Evolutionary conservation across 371 early-diverging fungal species (phyloP).

Genomic region (Rhizopus stolonifer): DNA sequence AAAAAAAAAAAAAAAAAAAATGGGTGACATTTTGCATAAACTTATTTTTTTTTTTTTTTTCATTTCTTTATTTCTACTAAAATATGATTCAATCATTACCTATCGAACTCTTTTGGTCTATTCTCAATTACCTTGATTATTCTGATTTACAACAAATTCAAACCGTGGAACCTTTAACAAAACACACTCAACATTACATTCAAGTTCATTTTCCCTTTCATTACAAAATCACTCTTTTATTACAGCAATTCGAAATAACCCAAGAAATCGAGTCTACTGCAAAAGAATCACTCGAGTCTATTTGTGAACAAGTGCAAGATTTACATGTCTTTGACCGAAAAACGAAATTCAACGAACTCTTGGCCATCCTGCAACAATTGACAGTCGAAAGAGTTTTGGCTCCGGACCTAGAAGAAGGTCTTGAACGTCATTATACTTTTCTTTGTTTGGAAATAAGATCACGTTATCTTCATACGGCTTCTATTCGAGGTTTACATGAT

Average conservation of each 20-base stretch:
- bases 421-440: conserved; percentile 40
- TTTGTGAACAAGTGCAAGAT: conserved; percentile 30
- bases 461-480: conserved; percentile 40
- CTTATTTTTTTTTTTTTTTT: conserved; percentile 1
- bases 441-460: conserved; percentile 39
- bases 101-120: conserved; percentile 34
- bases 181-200: conserved; percentile 20
- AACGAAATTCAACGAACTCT: conserved; percentile 31
- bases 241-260: conserved; percentile 29
- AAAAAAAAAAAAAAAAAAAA: no score
- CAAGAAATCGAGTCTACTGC: conserved; percentile 28
- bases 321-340: conserved; percentile 35
- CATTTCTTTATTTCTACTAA: background rate
- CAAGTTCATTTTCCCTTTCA: conserved; percentile 35
- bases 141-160: conserved; percentile 32
- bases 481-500: conserved; percentile 48
- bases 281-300: conserved; percentile 23
- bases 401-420: conserved; percentile 14
- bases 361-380: conserved; percentile 38
- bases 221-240: conserved; percentile 20
- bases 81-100: conserved; percentile 35
- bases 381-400: conserved; percentile 32
- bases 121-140: conserved; percentile 30
- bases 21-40: no score
- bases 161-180: conserved; percentile 7